Base-by-base conservation (phyloP, 345 rosid species). In the Eutrema japonicum region DNA sequence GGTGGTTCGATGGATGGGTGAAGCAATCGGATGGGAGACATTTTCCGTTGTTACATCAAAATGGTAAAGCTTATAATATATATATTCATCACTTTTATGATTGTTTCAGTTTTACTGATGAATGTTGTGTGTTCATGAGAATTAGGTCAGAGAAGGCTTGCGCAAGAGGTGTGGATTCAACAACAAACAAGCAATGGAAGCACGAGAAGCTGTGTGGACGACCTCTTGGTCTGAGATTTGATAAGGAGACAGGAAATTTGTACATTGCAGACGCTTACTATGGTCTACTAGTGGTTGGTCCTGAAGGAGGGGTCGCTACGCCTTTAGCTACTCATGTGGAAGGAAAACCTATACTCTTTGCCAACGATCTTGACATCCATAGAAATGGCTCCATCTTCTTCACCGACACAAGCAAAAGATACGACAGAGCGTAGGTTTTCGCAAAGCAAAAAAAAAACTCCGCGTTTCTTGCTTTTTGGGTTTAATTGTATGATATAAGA, bases 1-100 rank as follows among this genome's bases (percentile, higher is more conserved):
- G 6, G 73, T 95, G 16, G 98, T 95, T 45, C 82, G 99, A 70
- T 95, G 99, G 99, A 87, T 95, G 98, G 99, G 99, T 4, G 86
- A 88, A 53, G 72, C 61, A 46, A 11, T 75, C 5, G 96, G 99
- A 27, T 92, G 99, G 99, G 92, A 90, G 74, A 92, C 97, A 12
- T 92, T 95, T 72, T 94, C 98, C 1, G 52, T 80, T 49, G 96
- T 85, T 32, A 81, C 98, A 45, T 36, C 89, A 50, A 88, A 82
- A 53, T 95, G 99, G 97, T 92, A 66, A 81, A 80, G 66, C 32
- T 63, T 13, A 10, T n/a, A 13, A 41, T 41, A 41, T 41, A 41
- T 10, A 9, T 26, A 27, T 60, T 43, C 37, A 38, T 38, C 66
- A 30, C 38, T 69, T 69, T n/a, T 11, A 62, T 49, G 54, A 32